These are phyloP conservation scores for Aspergillus egyptiacus DNA, from an alignment of 495 filamentous ascomycete species.

Conservation along the genomic window DNA sequence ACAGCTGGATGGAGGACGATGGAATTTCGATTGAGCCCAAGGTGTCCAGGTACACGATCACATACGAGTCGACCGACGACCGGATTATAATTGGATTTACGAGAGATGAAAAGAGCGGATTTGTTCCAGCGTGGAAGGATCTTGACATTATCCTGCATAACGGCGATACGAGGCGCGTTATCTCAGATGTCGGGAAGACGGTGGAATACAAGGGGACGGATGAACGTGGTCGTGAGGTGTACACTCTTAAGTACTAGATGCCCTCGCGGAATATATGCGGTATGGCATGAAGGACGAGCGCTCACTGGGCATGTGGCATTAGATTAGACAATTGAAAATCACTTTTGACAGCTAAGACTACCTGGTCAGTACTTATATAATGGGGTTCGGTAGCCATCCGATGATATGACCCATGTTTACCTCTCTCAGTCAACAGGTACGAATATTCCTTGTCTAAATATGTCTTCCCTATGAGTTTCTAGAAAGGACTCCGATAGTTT, in stretches of 20 bases:
- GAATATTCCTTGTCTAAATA: neutral
- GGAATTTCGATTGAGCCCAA: conserved; percentile 45
- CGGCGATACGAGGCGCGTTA: conserved; percentile 44
- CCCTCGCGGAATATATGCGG: too few relatives aligned
- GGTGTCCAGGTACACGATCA: conserved; percentile 39
- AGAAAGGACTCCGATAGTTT: conserved; percentile 18
- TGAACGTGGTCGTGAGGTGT: conserved; percentile 30
- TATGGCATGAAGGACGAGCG: too few relatives aligned
- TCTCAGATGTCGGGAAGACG: conserved; percentile 27
- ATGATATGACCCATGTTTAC: too few relatives aligned
- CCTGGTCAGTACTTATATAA: too few relatives aligned
- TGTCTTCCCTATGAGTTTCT: neutral
- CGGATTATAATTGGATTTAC: conserved; percentile 37
- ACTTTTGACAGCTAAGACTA: too few relatives aligned
- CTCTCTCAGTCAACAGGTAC: too few relatives aligned
- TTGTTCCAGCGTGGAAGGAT: conserved; percentile 48
- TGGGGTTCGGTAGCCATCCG: too few relatives aligned
- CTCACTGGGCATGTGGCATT: too few relatives aligned
- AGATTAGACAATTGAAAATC: too few relatives aligned
- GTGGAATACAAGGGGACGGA: conserved; percentile 30
- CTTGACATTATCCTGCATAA: conserved; percentile 47
- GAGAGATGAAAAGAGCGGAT: conserved; percentile 33
- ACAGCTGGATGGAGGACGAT: conserved; percentile 60
- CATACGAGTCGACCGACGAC: conserved; percentile 40
- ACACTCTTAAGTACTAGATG: conserved; percentile 28